phyloP scores from a whole-genome alignment of 2,329 filamentous ascomycete genomes.

The Alternaria sp. region DNA sequence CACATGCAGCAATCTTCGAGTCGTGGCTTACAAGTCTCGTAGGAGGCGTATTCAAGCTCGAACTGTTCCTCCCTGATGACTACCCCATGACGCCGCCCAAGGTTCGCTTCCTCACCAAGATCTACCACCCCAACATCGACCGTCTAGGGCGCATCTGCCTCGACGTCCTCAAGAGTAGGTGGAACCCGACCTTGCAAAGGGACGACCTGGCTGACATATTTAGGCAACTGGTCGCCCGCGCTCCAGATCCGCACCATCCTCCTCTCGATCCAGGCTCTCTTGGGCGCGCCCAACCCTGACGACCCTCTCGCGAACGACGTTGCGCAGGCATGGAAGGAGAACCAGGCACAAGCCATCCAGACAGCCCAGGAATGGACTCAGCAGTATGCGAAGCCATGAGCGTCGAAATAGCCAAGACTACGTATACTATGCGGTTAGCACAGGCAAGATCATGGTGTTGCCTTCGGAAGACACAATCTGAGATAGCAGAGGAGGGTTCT shows the following conservation, averaged over 20 bases:
- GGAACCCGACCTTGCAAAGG: not conserved
- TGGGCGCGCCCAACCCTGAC: slow-evolving; percentile 96
- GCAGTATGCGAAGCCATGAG: slow-evolving; percentile 68
- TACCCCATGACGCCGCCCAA: slow-evolving; percentile 99
- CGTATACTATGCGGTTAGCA: not conserved
- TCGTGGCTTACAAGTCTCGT: slow-evolving; percentile 18
- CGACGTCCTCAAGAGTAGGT: slow-evolving; percentile 91
- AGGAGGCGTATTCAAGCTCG: slow-evolving; percentile 92
- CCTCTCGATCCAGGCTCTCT: slow-evolving; percentile 95
- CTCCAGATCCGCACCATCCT: slow-evolving; percentile 97
- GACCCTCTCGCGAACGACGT: slow-evolving; percentile 98
- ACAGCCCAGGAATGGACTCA: slow-evolving; percentile 93
- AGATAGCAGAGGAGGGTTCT: not conserved
- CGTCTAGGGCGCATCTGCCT: slow-evolving; percentile 96
- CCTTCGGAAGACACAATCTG: not conserved
- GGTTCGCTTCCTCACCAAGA: slow-evolving; percentile 98
- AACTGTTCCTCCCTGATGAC: slow-evolving; percentile 96
- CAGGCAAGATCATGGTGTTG: not conserved
- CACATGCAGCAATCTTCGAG: not conserved
- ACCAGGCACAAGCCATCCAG: slow-evolving; percentile 88
- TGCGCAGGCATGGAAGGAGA: slow-evolving; percentile 96
- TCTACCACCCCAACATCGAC: slow-evolving; percentile 99
- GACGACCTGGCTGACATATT: slow-evolving; percentile 4
- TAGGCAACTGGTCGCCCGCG: slow-evolving; percentile 98
- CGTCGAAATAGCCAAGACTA: not conserved